Conservation (phyloP, 768 basidiomycete genomes). For the Tulasnella sp. region DNA sequence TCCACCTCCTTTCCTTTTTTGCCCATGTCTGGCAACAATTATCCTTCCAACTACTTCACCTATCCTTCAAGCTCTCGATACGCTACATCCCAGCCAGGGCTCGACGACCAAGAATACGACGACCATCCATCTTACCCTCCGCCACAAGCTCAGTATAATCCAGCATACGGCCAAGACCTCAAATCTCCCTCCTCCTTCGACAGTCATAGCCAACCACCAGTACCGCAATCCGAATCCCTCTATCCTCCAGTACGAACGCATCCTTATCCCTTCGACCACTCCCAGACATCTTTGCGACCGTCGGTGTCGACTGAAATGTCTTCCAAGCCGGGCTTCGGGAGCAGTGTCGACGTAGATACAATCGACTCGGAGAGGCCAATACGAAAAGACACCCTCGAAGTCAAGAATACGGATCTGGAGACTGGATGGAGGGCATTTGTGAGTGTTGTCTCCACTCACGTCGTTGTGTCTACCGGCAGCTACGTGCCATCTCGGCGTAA, state of each 20-base stretch:
- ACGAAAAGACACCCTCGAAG: conserved; percentile 21
- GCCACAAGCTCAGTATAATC: conserved; percentile 13
- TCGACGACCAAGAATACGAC: conserved; percentile 22
- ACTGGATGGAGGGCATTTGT: conserved; percentile 31
- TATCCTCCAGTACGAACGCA: conserved; percentile 22
- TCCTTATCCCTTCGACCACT: conserved; percentile 17
- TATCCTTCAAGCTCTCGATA: conserved; percentile 22
- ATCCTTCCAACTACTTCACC: neutral
- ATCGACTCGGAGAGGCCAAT: conserved; percentile 25
- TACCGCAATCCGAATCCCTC: conserved; percentile 21
- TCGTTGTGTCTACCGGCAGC: neutral
- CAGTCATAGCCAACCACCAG: neutral
- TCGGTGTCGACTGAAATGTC: conserved; percentile 16
- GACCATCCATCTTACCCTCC: conserved; percentile 12
- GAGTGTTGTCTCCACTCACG: neutral
- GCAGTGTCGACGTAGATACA: conserved; percentile 30
- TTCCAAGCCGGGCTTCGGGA: neutral
- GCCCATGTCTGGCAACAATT: conserved; percentile 16
- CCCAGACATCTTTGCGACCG: neutral
- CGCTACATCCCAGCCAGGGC: neutral
- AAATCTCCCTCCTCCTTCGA: conserved; percentile 8
- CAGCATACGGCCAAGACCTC: conserved; percentile 4
- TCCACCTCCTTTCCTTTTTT: neutral
- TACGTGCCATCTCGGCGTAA: conserved; percentile 19
- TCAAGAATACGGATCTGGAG: conserved; percentile 17